Evolutionary conservation across 2,329 filamentous ascomycete genomes (phyloP).

Genomic region (Arthrobotrys sphaeroides): DNA sequence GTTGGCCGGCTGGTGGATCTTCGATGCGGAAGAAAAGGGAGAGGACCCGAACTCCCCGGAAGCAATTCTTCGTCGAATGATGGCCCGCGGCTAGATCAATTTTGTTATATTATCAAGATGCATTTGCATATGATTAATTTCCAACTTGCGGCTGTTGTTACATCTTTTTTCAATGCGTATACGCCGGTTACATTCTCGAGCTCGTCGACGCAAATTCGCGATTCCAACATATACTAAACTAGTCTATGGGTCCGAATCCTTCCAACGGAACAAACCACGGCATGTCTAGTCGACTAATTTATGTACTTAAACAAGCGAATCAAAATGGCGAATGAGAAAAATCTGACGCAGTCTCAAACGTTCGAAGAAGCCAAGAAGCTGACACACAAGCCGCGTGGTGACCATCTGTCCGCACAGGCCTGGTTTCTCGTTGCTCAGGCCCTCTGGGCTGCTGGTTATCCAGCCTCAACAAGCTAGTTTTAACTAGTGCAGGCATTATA

Average conservation of each 20-base stretch:
- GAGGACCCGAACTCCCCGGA: neutral
- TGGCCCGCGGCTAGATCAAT: too few relatives aligned
- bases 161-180: too few relatives aligned
- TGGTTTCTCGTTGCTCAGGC: neutral
- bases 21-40: neutral
- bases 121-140: neutral
- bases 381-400: neutral
- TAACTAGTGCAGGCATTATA: neutral
- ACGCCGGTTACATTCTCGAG: too few relatives aligned
- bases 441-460: neutral
- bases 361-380: neutral
- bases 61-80: neutral
- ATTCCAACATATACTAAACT: neutral
- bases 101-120: too few relatives aligned
- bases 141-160: neutral
- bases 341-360: neutral
- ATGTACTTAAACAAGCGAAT: neutral
- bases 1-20: conserved; percentile 42
- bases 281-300: neutral
- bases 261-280: neutral
- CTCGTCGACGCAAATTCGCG: neutral
- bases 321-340: too few relatives aligned
- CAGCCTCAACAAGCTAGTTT: neutral
- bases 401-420: neutral
- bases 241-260: neutral